phyloP scores from a whole-genome alignment of 441 rosid species.

The Breynia disticha region DNA sequence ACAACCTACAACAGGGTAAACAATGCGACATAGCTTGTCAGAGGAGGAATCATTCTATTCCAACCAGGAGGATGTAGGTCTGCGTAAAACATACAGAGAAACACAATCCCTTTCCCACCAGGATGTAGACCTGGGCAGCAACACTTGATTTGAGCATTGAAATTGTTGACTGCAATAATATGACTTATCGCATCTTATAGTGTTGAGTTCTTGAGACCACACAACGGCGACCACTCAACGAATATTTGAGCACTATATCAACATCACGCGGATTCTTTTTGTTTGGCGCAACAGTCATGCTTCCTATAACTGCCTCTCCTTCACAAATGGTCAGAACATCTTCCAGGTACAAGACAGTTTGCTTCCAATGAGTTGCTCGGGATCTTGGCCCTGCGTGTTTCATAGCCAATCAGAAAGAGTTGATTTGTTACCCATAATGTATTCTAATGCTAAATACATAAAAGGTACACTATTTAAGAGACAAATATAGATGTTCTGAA shows the following conservation, averaged over 20 bases:
- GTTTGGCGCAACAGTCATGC: slow-evolving; percentile 82
- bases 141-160: too few species aligned
- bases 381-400: slow-evolving; percentile 51
- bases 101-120: too few species aligned
- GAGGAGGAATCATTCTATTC: too few species aligned
- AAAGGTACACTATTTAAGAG: neutral
- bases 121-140: too few species aligned
- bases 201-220: slow-evolving; percentile 54
- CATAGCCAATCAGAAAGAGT: slow-evolving; percentile 1
- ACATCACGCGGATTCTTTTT: slow-evolving; percentile 89
- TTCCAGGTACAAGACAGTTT: slow-evolving; percentile 84
- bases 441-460: neutral
- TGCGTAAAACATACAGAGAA: too few species aligned
- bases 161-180: neutral
- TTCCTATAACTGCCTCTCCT: slow-evolving; percentile 78
- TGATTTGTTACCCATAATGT: neutral
- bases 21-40: too few species aligned
- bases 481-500: too few species aligned
- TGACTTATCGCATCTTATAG: slow-evolving; percentile 72
- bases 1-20: too few species aligned
- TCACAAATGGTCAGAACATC: slow-evolving; percentile 87
- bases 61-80: too few species aligned
- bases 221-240: slow-evolving; percentile 59
- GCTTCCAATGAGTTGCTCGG: slow-evolving; percentile 91
- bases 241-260: slow-evolving; percentile 71